Base-by-base conservation (phyloP, 2,329 filamentous ascomycete species). In the Albifimbria verrucaria region DNA sequence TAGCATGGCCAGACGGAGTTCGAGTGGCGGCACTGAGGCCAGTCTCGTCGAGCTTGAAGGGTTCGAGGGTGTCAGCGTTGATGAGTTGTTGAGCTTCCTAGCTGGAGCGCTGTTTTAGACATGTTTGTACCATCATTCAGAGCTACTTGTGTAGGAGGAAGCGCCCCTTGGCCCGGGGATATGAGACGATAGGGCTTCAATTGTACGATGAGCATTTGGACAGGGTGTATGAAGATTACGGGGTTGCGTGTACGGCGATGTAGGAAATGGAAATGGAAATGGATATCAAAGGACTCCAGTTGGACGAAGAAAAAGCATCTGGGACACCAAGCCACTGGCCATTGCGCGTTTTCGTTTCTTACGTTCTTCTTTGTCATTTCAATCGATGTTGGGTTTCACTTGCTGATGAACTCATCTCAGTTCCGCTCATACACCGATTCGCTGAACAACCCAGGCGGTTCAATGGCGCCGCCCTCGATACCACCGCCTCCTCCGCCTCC, bases 401-500 rank as follows among this genome's bases (percentile, higher is more conserved):
- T 58, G 54, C 53, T 55, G 52, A 60, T 64, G 49, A 62, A 54
- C 42, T 17, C 59, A 52, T 56, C 53, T 50, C 61, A 85, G 82
- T 85, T 85, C 64, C 82, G 81, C 57, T 75, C 80, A 17, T 84
- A 83, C 59, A 81, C 80, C 36, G 80, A 83, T 60, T 74, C 78
- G 15, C 66, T 81, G 49, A 81, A 78, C 65, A 71, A 76, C 71
- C 53, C 69, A 60, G 62, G 71, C 67, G 51, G 63, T 41, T 77
- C 78, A 22, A 69, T 83, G 60, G 77, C 79, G 53, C 82, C 80
- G 46, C 83, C 81, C 2, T 83, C 81, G 12, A 79, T 84, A 47
- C 80, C 71, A 3, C 81, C 82, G 7, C 82, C 83, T 3, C 80
- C 79, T 2, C 80, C 83, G 1, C 87, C 88, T n/a, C 89, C 85